Evolutionary conservation across 768 basidiomycete genomes (phyloP).

Genomic region (Cubamyces lactineus): DNA sequence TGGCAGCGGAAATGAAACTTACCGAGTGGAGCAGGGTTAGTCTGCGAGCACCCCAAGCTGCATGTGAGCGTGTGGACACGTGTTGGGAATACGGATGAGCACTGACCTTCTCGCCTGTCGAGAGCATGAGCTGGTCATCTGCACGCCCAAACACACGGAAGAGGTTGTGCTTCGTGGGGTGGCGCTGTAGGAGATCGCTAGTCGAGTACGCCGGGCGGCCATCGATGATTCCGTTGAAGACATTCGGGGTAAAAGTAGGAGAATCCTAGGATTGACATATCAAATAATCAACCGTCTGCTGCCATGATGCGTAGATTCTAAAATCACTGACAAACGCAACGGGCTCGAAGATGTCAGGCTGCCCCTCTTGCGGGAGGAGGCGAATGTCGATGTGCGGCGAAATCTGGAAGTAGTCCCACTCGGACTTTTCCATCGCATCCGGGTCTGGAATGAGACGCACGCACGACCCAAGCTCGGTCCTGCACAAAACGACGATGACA

Average conservation of each 20-base stretch:
- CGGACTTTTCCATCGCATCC: conserved; percentile 17
- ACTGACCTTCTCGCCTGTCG: conserved; percentile 45
- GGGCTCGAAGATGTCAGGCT: conserved; percentile 26
- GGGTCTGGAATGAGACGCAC: conserved; percentile 19
- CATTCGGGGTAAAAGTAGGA: conserved; percentile 22
- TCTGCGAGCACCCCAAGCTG: conserved; percentile 28
- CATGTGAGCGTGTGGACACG: not conserved
- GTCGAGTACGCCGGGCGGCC: conserved; percentile 42
- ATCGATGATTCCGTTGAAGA: conserved; percentile 30
- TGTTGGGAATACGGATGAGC: conserved; percentile 22
- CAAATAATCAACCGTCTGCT: not conserved
- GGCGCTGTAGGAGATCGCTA: conserved; percentile 44
- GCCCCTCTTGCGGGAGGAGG: conserved; percentile 19
- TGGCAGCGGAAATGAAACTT: not conserved
- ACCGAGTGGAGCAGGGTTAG: conserved; percentile 44
- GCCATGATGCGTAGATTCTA: not conserved
- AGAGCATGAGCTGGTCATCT: conserved; percentile 52
- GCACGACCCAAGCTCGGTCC: conserved; percentile 24
- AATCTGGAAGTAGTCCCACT: conserved; percentile 32
- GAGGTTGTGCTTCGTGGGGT: conserved; percentile 42
- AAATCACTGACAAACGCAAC: conserved; percentile 22
- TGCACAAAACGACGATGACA: not conserved
- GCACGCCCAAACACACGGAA: conserved; percentile 47
- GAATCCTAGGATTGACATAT: conserved; percentile 4
- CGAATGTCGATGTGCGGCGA: conserved; percentile 25